These are phyloP conservation scores for Grosmannia clavigera DNA, from an alignment of 2,329 filamentous ascomycete species.

Conservation along the genomic window DNA sequence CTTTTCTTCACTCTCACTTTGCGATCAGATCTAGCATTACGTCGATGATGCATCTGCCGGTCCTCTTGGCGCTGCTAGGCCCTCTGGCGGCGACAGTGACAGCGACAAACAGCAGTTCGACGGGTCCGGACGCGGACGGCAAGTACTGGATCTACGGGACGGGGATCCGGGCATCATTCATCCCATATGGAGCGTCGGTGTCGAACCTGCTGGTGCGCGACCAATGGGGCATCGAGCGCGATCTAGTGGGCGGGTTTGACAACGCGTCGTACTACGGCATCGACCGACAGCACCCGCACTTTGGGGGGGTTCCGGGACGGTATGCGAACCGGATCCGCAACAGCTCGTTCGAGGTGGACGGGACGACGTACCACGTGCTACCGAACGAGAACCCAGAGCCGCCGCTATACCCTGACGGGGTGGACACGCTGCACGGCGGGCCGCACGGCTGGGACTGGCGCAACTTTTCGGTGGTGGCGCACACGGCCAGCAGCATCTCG, in stretches of 20 bases:
- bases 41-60: neutral
- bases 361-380: conserved; percentile 41
- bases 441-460: conserved; percentile 64
- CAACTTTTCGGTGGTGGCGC: conserved; percentile 63
- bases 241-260: conserved; percentile 64
- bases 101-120: conserved; percentile 10
- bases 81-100: neutral
- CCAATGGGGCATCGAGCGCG: conserved; percentile 53
- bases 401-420: conserved; percentile 35
- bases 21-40: neutral
- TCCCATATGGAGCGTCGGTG: conserved; percentile 63
- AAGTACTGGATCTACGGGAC: conserved; percentile 62
- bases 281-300: conserved; percentile 56
- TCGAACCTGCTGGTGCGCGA: conserved; percentile 61
- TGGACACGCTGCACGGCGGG: conserved; percentile 58
- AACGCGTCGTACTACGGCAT: conserved; percentile 59
- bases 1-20: neutral
- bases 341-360: conserved; percentile 58
- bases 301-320: conserved; percentile 60
- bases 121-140: conserved; percentile 41
- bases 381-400: conserved; percentile 51
- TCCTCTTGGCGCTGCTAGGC: neutral
- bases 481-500: conserved; percentile 56
- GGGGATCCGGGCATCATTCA: conserved; percentile 55
- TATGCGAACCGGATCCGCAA: conserved; percentile 78